These are phyloP conservation scores for Nicotiana paniculata DNA, from an alignment of 257 asterid genomes.

Conservation along the genomic window DNA sequence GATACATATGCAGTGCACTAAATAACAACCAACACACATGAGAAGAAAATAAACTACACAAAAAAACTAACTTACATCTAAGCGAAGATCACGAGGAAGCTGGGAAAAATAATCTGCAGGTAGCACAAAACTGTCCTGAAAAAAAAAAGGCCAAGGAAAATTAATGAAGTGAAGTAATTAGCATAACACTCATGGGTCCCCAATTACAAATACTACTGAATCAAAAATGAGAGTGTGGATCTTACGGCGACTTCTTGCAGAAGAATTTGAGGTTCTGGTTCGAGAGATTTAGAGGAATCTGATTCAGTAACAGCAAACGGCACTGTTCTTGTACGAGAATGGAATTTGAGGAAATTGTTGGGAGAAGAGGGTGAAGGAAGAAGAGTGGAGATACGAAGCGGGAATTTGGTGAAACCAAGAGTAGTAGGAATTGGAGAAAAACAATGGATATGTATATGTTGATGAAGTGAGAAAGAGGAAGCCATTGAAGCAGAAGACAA, in stretches of 20 bases:
- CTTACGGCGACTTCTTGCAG: slow-evolving; percentile 69
- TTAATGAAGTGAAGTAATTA: not conserved
- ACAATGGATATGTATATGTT: slow-evolving; percentile 30
- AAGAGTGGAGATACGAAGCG: slow-evolving; percentile 22
- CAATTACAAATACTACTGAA: not conserved
- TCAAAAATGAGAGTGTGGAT: not conserved
- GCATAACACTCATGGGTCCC: not conserved
- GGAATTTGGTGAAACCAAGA: slow-evolving; percentile 15
- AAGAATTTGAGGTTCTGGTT: slow-evolving; percentile 51
- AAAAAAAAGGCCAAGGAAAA: not conserved
- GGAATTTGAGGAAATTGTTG: slow-evolving; percentile 27
- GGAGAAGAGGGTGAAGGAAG: slow-evolving; percentile 8
- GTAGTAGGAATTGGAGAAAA: slow-evolving; percentile 21
- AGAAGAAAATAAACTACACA: not conserved
- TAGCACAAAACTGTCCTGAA: slow-evolving; percentile 70
- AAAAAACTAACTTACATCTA: slow-evolving; percentile 52
- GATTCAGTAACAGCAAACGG: slow-evolving; percentile 65
- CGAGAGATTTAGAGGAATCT: slow-evolving; percentile 56
- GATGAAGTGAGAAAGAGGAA: slow-evolving; percentile 28
- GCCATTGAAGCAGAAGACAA: slow-evolving; percentile 34
- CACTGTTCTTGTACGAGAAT: slow-evolving; percentile 15
- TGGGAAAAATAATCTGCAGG: slow-evolving; percentile 67
- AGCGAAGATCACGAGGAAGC: slow-evolving; percentile 88
- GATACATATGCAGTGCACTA: not conserved
- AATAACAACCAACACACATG: not conserved